Evolutionary conservation across 257 asterid genomes (phyloP).

Genomic region (Solanum bulbocastanum): DNA sequence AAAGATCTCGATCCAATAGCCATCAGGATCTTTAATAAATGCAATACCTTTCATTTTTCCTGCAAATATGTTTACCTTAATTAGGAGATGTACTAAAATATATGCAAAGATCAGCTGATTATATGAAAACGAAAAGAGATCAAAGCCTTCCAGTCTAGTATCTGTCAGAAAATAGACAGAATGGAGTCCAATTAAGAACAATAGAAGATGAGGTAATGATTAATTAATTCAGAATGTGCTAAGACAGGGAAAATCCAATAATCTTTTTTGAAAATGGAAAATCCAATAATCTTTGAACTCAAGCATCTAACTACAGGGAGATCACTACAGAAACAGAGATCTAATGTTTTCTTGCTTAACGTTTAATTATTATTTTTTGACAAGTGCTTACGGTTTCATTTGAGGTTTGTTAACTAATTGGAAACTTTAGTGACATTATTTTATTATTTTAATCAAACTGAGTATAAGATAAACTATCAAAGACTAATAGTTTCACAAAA

Average conservation of each 20-base stretch:
- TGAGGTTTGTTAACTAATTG: background rate
- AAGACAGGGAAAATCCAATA: background rate
- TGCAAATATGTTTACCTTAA: constrained; percentile 14
- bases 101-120: background rate
- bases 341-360: background rate
- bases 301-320: background rate
- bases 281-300: background rate
- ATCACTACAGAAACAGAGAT: background rate
- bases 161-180: background rate
- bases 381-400: background rate
- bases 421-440: background rate
- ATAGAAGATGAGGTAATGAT: background rate
- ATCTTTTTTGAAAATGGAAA: background rate
- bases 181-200: background rate
- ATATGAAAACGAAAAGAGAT: background rate
- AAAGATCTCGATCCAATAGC: constrained; percentile 90
- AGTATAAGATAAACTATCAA: background rate
- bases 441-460: background rate
- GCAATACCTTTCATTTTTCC: constrained; percentile 74
- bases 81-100: background rate
- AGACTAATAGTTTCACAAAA: background rate
- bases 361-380: background rate
- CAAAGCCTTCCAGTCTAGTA: background rate
- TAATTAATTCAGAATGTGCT: background rate
- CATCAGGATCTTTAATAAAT: constrained; percentile 87